Percentiles rank a stretch among this genome's conserved stretches.
Conservation (phyloP, 2,329 filamentous ascomycete species). For the Fusarium nelsonii region DNA sequence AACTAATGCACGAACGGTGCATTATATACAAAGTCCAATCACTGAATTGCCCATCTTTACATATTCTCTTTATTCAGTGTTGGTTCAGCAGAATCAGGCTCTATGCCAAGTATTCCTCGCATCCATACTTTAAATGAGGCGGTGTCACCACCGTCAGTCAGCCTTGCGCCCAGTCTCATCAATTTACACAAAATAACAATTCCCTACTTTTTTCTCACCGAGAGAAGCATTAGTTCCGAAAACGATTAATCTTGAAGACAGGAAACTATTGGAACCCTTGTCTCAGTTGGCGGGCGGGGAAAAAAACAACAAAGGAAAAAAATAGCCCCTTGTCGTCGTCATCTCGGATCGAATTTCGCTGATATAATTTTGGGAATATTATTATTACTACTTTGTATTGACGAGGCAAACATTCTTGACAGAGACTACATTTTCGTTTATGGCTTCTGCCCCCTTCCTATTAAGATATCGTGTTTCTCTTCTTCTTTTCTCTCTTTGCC, state of each 20-base stretch:
- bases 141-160: background rate
- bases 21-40: background rate
- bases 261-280: slow-evolving; percentile 8
- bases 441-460: background rate
- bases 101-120: background rate
- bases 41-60: background rate
- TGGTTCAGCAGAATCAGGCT: background rate
- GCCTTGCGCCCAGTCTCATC: background rate
- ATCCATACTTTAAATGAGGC: background rate
- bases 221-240: too few relatives aligned
- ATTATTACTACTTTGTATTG: background rate
- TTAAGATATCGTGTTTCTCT: background rate
- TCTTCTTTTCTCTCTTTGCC: background rate
- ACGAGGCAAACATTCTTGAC: background rate
- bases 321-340: slow-evolving; percentile 21
- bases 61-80: background rate
- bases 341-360: slow-evolving; percentile 36
- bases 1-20: background rate
- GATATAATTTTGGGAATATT: slow-evolving; percentile 8
- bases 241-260: too few relatives aligned
- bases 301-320: background rate
- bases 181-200: background rate
- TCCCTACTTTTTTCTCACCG: too few relatives aligned
- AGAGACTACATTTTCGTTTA: too few relatives aligned
- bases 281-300: slow-evolving; percentile 24